Evolutionary conservation across 805 yeast species (phyloP).

Genomic region (Kodamaea restingae): DNA sequence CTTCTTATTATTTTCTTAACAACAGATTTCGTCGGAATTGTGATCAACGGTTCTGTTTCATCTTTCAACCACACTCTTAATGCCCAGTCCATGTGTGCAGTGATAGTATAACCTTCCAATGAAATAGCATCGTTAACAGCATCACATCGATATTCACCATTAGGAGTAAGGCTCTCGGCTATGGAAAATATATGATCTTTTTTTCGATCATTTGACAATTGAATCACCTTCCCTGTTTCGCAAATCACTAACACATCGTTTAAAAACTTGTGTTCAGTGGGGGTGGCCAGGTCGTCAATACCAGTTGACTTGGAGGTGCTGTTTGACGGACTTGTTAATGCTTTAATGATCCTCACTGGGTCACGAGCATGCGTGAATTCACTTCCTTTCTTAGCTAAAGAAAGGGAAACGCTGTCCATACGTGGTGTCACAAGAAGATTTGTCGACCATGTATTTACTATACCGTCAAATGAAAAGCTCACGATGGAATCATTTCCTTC

Average conservation of each 20-base stretch:
- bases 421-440: slow-evolving; percentile 30
- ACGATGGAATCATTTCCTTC: slow-evolving; percentile 20
- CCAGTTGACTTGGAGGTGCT: background rate
- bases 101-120: slow-evolving; percentile 10
- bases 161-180: background rate
- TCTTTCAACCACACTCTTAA: slow-evolving; percentile 18
- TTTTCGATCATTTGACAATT: slow-evolving; percentile 15
- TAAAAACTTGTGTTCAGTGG: slow-evolving; percentile 15
- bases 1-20: slow-evolving; percentile 17
- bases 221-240: slow-evolving; percentile 17
- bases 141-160: slow-evolving; percentile 4
- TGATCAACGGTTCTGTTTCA: slow-evolving; percentile 12
- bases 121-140: slow-evolving; percentile 8
- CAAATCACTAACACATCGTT: slow-evolving; percentile 18
- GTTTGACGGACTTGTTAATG: background rate
- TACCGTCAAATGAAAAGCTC: slow-evolving; percentile 23
- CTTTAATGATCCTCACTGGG: slow-evolving; percentile 6
- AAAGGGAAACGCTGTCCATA: slow-evolving; percentile 14
- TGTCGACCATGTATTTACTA: slow-evolving; percentile 32
- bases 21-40: slow-evolving; percentile 19
- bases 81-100: slow-evolving; percentile 20
- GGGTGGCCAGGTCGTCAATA: background rate
- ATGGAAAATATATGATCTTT: slow-evolving; percentile 11
- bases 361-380: slow-evolving; percentile 11
- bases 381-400: slow-evolving; percentile 8